Conservation (phyloP, 2,329 filamentous ascomycete species). For the Pochonia chlamydosporia region DNA sequence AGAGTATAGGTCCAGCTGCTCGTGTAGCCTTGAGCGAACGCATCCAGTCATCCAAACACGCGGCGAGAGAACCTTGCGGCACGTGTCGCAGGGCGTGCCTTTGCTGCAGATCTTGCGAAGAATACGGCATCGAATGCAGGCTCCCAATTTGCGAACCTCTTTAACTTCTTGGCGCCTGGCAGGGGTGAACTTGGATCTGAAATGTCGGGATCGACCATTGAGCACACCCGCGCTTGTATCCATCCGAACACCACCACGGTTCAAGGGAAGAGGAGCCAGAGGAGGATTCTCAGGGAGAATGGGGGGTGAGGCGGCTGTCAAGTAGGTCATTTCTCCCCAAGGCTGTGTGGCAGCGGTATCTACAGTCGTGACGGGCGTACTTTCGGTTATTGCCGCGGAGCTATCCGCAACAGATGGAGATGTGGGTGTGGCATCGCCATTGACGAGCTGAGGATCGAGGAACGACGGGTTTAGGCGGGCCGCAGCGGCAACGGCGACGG, state of each 20-base stretch:
- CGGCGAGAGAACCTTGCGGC: conserved; percentile 56
- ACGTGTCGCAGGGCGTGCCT: conserved; percentile 57
- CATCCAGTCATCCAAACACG: conserved; percentile 62
- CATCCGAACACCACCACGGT: conserved; percentile 47
- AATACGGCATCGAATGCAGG: conserved; percentile 61
- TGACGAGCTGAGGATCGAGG: conserved; percentile 45
- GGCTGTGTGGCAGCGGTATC: conserved; percentile 31
- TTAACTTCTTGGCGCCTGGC: conserved; percentile 59
- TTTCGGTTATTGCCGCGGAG: conserved; percentile 16
- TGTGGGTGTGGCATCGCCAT: conserved; percentile 22
- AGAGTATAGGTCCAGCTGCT: conserved; percentile 57
- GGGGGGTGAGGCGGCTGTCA: conserved; percentile 29
- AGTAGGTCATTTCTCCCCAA: conserved; percentile 49
- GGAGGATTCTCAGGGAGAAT: conserved; percentile 24
- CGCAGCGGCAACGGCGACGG: conserved; percentile 50
- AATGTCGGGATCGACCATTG: conserved; percentile 46
- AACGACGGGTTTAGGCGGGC: conserved; percentile 49
- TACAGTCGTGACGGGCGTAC: conserved; percentile 14
- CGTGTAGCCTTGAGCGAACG: conserved; percentile 55
- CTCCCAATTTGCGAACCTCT: conserved; percentile 58
- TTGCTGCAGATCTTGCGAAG: conserved; percentile 62
- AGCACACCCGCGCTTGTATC: conserved; percentile 36
- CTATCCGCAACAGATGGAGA: conserved; percentile 19
- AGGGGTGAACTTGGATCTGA: conserved; percentile 52
- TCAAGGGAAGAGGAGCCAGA: conserved; percentile 22